Evolutionary conservation across 352 stramenopile genomes (phyloP), one percentile per base, ranked within the genome.

Genomic region (Globisporangium middletonii): DNA sequence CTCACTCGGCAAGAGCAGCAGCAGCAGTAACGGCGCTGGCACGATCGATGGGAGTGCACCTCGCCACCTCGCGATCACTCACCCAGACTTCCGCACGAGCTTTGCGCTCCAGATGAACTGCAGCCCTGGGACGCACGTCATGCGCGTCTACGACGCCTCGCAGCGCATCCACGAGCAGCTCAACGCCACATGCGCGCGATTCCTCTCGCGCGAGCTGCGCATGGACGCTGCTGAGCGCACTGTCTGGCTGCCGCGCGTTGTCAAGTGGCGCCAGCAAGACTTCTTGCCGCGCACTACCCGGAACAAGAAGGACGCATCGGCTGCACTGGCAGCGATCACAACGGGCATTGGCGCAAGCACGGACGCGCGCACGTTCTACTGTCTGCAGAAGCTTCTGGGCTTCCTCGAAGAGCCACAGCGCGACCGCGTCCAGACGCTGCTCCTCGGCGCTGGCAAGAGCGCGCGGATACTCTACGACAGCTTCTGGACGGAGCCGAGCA

Each of bases 21-120:
- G 7, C 41, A 55, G 43, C 11, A 48, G 43, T 15, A 26, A 9
- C 9, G 13, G 4, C 18, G 41, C 15, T 8, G 41, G 41, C 18
- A 46, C 41, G 41, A 46, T 18, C 41, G 41, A 19, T 46, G 43
- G 16, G 43, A 48, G 43, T 26, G 43, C n/a, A 15, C 64, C 66
- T 8, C 30, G 70, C 6, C 45, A 55, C 35, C 43, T 92, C 6
- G 64, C 61, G 11, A 59, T 71, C 9, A 57, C 62, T 64, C 62
- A 64, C 52, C 33, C 71, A 7, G 89, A 98, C 63, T 85, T 91
- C 57, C 85, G 92, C 9, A 76, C 91, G 1, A 89, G 79, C 55
- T 84, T 94, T 59, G 85, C 85, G n/a, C 65, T 97, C 3, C 91
- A 97, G 62, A 67, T 88, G 55, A 77, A 84, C 71, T 64, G 75